Conservation (phyloP, 768 basidiomycete species). For the Tricholoma terreum region DNA sequence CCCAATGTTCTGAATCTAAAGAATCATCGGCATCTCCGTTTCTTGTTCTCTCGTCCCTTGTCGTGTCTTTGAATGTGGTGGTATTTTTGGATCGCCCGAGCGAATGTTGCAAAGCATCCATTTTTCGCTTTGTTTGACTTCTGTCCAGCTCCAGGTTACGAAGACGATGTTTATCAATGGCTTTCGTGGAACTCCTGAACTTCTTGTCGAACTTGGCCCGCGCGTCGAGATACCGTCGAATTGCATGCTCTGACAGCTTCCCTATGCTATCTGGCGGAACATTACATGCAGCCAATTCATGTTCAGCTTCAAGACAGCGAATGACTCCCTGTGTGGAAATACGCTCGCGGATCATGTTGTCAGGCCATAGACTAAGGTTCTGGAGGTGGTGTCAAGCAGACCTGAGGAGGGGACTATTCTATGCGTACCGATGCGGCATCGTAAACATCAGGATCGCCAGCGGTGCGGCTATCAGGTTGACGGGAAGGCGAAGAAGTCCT, state of each 20-base stretch:
- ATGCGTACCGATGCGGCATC: slow-evolving; percentile 41
- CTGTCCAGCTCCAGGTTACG: slow-evolving; percentile 63
- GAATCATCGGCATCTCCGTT: slow-evolving; percentile 35
- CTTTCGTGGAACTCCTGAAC: slow-evolving; percentile 52
- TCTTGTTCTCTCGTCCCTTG: neutral
- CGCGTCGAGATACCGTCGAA: slow-evolving; percentile 74
- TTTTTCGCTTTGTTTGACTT: slow-evolving; percentile 56
- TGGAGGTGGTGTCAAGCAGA: slow-evolving; percentile 14
- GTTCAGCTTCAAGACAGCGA: slow-evolving; percentile 74
- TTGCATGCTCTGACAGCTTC: slow-evolving; percentile 65
- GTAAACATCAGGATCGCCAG: slow-evolving; percentile 66
- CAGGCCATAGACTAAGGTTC: slow-evolving; percentile 37
- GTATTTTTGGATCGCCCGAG: slow-evolving; percentile 26
- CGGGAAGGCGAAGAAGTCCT: slow-evolving; percentile 10
- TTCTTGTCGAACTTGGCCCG: slow-evolving; percentile 61
- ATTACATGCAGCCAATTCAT: slow-evolving; percentile 61
- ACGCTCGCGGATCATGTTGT: slow-evolving; percentile 87
- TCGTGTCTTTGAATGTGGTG: slow-evolving; percentile 6
- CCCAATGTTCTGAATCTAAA: slow-evolving; percentile 56
- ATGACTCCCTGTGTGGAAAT: slow-evolving; percentile 80
- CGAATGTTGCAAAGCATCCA: slow-evolving; percentile 44
- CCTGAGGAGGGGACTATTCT: neutral
- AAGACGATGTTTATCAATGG: slow-evolving; percentile 64
- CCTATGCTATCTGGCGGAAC: slow-evolving; percentile 70
- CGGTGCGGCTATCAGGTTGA: slow-evolving; percentile 31